A percentile compares a stretch with the other conserved stretches of the same genome.
Evolutionary conservation across 768 basidiomycete species (phyloP).

Genomic region (Pisolithus microcarpus): DNA sequence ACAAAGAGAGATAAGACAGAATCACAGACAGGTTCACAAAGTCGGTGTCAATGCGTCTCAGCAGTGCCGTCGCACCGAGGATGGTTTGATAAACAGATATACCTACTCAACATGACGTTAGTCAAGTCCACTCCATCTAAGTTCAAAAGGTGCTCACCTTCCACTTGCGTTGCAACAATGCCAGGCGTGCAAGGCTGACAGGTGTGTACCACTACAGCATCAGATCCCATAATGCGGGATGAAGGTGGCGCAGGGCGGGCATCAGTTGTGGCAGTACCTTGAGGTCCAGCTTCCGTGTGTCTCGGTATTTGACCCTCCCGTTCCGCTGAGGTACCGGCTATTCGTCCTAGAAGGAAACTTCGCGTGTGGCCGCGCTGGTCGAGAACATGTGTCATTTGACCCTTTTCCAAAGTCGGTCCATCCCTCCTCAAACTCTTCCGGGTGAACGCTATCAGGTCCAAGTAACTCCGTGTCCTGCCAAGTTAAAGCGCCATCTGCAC

Average conservation of each 20-base stretch:
- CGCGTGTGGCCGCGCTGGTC: slow-evolving; percentile 4
- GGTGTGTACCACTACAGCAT: slow-evolving; percentile 53
- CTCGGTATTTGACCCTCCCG: background rate
- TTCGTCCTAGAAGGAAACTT: background rate
- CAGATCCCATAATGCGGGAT: slow-evolving; percentile 5
- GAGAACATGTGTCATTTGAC: slow-evolving; percentile 7
- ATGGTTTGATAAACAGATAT: slow-evolving; percentile 70
- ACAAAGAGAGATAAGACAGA: slow-evolving; percentile 34
- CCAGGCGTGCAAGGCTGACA: slow-evolving; percentile 56
- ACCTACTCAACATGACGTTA: slow-evolving; percentile 34
- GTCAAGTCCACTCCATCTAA: background rate
- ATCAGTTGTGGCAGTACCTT: slow-evolving; percentile 2
- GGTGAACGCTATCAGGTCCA: slow-evolving; percentile 39
- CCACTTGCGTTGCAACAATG: slow-evolving; percentile 60
- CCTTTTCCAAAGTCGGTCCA: slow-evolving; percentile 20
- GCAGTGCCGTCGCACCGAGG: slow-evolving; percentile 46
- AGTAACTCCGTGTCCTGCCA: slow-evolving; percentile 42
- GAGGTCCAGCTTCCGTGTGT: slow-evolving; percentile 4
- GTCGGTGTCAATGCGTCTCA: slow-evolving; percentile 73
- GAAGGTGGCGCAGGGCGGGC: background rate
- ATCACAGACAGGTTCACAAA: slow-evolving; percentile 61
- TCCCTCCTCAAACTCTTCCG: slow-evolving; percentile 35
- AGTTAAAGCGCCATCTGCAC: slow-evolving; percentile 19
- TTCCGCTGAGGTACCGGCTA: slow-evolving; percentile 1
- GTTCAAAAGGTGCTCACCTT: slow-evolving; percentile 41